phyloP scores from a whole-genome alignment of 2,329 filamentous ascomycete genomes.

The Scedosporium minutisporum region DNA sequence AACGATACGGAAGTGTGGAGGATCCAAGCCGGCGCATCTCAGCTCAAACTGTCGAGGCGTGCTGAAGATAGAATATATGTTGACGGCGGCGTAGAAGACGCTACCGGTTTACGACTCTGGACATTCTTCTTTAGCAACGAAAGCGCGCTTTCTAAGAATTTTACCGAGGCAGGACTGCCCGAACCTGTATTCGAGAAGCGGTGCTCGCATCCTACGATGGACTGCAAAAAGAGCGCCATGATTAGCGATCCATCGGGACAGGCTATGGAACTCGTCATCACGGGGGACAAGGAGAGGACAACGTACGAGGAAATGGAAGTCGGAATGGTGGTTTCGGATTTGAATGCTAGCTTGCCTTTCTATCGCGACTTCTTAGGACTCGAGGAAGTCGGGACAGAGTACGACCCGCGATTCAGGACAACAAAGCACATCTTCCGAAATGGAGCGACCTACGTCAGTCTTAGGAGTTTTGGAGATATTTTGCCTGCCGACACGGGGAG shows the following conservation, averaged over 20 bases:
- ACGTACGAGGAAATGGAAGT: constrained; percentile 1
- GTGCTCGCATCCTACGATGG: neutral
- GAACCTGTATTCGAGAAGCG: neutral
- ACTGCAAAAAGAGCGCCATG: neutral
- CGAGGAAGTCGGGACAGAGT: neutral
- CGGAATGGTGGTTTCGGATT: neutral
- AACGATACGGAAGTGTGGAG: constrained; percentile 2
- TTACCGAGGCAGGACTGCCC: neutral
- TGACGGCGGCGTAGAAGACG: neutral
- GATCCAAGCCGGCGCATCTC: neutral
- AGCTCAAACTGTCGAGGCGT: constrained; percentile 1
- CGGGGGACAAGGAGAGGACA: neutral
- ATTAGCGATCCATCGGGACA: neutral
- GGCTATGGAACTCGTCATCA: neutral
- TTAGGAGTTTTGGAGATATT: neutral
- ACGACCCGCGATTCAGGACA: neutral
- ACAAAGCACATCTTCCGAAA: constrained; percentile 1
- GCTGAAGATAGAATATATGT: neutral
- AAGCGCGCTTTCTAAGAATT: neutral
- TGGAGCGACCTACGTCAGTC: neutral
- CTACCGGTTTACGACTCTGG: neutral
- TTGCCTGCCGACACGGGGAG: neutral
- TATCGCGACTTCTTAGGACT: neutral
- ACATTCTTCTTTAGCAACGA: constrained; percentile 1
- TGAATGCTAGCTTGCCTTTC: neutral